Evolutionary conservation across 768 basidiomycete species (phyloP).

Genomic region (Psilocybe cubensis): DNA sequence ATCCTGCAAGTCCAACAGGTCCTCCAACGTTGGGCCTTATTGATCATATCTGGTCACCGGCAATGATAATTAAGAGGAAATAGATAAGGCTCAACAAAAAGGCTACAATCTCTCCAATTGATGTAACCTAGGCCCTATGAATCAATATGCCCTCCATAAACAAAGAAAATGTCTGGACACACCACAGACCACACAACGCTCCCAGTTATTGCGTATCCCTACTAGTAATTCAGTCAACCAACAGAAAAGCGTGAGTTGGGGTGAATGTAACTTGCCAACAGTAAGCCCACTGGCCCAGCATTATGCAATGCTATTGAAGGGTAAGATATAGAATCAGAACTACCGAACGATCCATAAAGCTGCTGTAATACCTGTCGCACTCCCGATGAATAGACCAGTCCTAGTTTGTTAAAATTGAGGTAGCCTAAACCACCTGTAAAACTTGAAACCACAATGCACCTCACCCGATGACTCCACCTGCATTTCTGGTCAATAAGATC

Average conservation of each 20-base stretch:
- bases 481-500: background rate
- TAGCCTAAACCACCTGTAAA: background rate
- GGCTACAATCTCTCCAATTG: slow-evolving; percentile 31
- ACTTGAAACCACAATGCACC: background rate
- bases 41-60: background rate
- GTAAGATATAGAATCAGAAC: background rate
- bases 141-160: background rate
- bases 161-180: background rate
- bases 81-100: slow-evolving; percentile 13
- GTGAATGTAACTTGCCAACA: slow-evolving; percentile 3
- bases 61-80: background rate
- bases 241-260: too few relatives aligned
- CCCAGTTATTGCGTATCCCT: slow-evolving; percentile 21
- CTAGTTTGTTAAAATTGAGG: slow-evolving; percentile 1
- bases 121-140: slow-evolving; percentile 17
- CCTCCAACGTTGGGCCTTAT: slow-evolving; percentile 29
- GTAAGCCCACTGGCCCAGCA: slow-evolving; percentile 19
- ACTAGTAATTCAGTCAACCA: too few relatives aligned
- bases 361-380: slow-evolving; percentile 15
- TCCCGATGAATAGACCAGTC: slow-evolving; percentile 21
- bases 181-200: slow-evolving; percentile 22
- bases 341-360: background rate
- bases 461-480: slow-evolving; percentile 20
- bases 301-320: slow-evolving; percentile 12
- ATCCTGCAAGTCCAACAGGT: slow-evolving; percentile 27